Conservation (phyloP, 2,329 filamentous ascomycete species). For the Ophiostoma sp. region DNA sequence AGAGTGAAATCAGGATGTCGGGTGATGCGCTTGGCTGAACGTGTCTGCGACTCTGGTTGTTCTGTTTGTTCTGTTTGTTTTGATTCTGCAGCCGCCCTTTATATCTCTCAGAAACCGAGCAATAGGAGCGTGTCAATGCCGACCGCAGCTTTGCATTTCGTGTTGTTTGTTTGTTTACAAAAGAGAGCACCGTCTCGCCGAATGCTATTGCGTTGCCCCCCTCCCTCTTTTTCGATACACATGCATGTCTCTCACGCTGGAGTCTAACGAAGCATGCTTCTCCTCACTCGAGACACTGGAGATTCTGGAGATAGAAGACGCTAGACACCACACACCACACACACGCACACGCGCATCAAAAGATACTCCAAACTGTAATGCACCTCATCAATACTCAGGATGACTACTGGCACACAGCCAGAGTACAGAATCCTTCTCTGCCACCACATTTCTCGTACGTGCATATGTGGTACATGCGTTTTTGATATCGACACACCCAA, state of each 20-base stretch:
- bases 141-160: neutral
- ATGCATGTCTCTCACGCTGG: conserved; percentile 1
- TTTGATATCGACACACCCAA: neutral
- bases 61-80: neutral
- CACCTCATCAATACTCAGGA: neutral
- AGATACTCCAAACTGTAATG: neutral
- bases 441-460: conserved; percentile 7
- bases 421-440: neutral
- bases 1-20: no score
- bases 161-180: conserved; percentile 13
- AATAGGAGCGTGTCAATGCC: conserved; percentile 3
- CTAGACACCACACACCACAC: neutral
- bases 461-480: neutral
- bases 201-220: conserved; percentile 14
- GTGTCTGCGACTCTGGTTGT: neutral
- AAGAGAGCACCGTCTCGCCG: neutral
- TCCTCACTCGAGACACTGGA: neutral
- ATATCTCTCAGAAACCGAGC: neutral
- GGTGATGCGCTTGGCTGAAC: no score
- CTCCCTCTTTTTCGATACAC: neutral
- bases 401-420: neutral
- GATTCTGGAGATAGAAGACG: no score
- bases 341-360: neutral
- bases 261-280: no score
- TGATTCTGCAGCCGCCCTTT: neutral